phyloP scores from a whole-genome alignment of 1,284 basidiomycete genomes.

The Sporisorium sorghi region DNA sequence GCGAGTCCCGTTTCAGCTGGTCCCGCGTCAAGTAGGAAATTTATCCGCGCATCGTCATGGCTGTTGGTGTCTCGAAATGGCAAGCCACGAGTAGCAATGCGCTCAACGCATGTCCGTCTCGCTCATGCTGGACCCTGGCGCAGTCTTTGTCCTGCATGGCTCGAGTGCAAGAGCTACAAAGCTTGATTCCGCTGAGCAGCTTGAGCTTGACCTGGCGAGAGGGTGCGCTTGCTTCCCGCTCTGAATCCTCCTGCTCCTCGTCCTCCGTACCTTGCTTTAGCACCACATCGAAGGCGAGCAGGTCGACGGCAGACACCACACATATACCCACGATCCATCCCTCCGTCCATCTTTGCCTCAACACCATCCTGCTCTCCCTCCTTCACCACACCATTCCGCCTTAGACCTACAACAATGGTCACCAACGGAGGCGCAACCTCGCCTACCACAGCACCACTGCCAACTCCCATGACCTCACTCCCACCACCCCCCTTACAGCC shows the following conservation, averaged over 20 bases:
- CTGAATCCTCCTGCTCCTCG: neutral
- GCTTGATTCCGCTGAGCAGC: neutral
- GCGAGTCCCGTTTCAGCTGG: neutral
- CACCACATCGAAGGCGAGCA: neutral
- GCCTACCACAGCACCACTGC: neutral
- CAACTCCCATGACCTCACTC: neutral
- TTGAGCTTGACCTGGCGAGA: neutral
- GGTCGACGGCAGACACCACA: too few relatives aligned
- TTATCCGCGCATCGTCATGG: neutral
- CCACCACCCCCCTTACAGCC: slow-evolving; percentile 29
- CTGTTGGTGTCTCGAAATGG: neutral
- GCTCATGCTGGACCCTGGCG: neutral
- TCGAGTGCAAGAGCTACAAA: neutral
- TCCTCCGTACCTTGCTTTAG: neutral
- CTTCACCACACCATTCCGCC: neutral
- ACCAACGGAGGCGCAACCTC: neutral
- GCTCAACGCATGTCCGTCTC: too few relatives aligned
- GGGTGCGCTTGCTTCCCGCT: neutral
- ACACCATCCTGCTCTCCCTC: neutral
- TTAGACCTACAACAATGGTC: neutral
- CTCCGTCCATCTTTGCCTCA: neutral
- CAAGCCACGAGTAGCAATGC: neutral
- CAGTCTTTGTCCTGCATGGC: neutral
- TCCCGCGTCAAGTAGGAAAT: neutral
- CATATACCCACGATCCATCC: too few relatives aligned